phyloP scores from a whole-genome alignment of 805 yeast species.

The Dipodascus albidus region DNA sequence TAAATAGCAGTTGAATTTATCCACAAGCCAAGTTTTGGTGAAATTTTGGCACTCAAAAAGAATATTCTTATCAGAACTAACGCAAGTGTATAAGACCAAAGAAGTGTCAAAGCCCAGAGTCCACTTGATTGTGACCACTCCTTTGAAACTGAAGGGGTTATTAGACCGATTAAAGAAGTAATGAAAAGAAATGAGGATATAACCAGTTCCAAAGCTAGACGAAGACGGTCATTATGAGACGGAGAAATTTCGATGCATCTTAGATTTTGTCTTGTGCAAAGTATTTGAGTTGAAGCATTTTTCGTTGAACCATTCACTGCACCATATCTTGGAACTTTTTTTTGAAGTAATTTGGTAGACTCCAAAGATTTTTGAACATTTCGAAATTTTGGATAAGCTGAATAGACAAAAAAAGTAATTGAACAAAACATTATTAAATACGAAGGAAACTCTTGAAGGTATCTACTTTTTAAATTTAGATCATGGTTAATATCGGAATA shows the following conservation, averaged over 20 bases:
- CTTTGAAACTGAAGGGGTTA: background rate
- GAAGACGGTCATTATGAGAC: constrained; percentile 11
- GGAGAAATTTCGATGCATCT: constrained; percentile 8
- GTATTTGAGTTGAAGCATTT: background rate
- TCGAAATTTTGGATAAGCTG: background rate
- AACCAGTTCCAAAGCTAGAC: constrained; percentile 10
- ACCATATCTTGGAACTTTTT: background rate
- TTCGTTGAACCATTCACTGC: background rate
- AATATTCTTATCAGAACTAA: constrained; percentile 16
- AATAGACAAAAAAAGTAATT: constrained; percentile 11
- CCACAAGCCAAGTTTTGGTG: constrained; percentile 18
- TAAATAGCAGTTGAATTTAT: constrained; percentile 19
- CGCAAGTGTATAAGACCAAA: constrained; percentile 18
- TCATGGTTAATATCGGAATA: background rate
- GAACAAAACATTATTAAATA: constrained; percentile 21
- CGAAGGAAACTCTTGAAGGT: constrained; percentile 15
- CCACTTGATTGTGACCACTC: constrained; percentile 1
- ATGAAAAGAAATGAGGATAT: background rate
- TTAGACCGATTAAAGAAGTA: background rate
- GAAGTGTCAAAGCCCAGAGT: constrained; percentile 3
- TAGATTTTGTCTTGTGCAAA: constrained; percentile 2
- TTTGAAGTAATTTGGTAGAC: background rate
- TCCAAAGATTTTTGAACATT: background rate
- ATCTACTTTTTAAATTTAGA: constrained; percentile 11
- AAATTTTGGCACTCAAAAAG: constrained; percentile 7